These are phyloP conservation scores for Tylopilus sp. DNA, from an alignment of 768 basidiomycete genomes.

Conservation along the genomic window DNA sequence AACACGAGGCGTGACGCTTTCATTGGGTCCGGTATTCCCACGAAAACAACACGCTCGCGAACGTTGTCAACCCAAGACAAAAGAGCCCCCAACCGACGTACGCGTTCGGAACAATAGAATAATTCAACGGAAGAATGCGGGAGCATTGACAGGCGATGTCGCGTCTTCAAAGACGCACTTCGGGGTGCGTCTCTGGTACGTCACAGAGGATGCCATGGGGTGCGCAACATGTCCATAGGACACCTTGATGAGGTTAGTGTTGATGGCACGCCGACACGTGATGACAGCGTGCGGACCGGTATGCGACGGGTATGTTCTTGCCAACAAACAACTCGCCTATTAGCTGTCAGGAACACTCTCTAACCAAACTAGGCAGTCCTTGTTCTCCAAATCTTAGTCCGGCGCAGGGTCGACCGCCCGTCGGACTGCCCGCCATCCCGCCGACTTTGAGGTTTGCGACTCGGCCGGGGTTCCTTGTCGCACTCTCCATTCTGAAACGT, in stretches of 20 bases:
- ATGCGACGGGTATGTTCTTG: too few species aligned
- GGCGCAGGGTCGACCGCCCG: neutral
- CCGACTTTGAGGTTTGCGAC: too few species aligned
- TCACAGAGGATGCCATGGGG: neutral
- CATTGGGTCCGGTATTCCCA: neutral
- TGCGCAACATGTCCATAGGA: neutral
- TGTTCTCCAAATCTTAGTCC: neutral
- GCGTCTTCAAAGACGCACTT: neutral
- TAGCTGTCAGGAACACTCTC: neutral
- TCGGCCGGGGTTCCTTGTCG: too few species aligned
- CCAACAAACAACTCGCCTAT: too few species aligned
- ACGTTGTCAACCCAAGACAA: neutral
- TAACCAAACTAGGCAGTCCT: neutral
- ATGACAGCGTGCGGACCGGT: neutral
- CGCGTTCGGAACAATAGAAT: neutral
- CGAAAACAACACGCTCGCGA: neutral
- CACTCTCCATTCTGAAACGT: too few species aligned
- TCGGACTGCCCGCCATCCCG: neutral
- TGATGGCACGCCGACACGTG: neutral
- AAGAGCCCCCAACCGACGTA: neutral
- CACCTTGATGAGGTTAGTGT: neutral
- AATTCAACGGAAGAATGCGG: too few species aligned
- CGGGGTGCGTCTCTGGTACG: too few species aligned
- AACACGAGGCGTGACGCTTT: too few species aligned
- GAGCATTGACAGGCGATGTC: neutral